Conservation (phyloP, 2,329 filamentous ascomycete genomes). For the Alternaria sp. region DNA sequence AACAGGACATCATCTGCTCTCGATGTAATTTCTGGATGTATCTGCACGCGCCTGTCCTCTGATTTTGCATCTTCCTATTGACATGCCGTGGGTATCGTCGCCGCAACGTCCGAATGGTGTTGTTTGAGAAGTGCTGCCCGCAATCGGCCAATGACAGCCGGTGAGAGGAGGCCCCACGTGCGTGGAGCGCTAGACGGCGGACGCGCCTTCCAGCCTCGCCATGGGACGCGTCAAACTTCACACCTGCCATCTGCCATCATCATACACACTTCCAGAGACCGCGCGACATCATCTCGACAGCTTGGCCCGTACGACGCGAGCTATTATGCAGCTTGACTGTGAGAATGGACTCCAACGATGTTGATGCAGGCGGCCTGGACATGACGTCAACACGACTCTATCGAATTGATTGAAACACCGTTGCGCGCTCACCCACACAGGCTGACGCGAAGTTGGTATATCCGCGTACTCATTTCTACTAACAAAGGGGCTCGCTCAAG, state of each 20-base stretch:
- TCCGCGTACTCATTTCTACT: too few relatives aligned
- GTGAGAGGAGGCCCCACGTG: background rate
- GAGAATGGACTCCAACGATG: background rate
- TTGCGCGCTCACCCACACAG: background rate
- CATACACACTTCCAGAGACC: background rate
- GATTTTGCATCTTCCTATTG: background rate
- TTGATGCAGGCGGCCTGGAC: background rate
- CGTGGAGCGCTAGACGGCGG: background rate
- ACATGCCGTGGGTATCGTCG: background rate
- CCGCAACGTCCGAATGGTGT: rapidly evolving
- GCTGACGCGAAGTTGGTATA: background rate
- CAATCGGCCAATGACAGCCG: background rate
- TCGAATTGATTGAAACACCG: background rate
- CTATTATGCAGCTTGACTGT: background rate
- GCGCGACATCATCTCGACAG: background rate
- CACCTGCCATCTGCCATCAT: background rate
- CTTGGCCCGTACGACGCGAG: background rate
- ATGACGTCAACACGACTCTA: background rate
- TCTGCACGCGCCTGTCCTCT: background rate
- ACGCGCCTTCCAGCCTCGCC: background rate
- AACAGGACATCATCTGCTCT: background rate
- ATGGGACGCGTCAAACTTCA: background rate
- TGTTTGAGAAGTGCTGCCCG: too few relatives aligned
- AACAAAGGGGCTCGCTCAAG: too few relatives aligned
- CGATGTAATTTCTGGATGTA: background rate